Evolutionary conservation across 2,329 filamentous ascomycete species (phyloP).

Genomic region (Alternaria burnsii): DNA sequence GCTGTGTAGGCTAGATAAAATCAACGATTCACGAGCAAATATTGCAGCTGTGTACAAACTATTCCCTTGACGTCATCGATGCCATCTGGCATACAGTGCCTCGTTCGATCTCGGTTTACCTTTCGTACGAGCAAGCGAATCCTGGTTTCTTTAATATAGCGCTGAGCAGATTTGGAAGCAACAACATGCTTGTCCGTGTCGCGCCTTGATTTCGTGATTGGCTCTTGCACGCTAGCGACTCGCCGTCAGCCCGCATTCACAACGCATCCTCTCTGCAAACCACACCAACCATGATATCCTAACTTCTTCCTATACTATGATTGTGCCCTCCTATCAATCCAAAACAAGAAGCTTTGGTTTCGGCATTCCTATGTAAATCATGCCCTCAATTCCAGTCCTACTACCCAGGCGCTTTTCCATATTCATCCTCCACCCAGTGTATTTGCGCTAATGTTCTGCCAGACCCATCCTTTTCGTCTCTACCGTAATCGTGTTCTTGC

Average conservation of each 20-base stretch:
- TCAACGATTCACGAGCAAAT: conserved; percentile 13
- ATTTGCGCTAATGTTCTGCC: background rate
- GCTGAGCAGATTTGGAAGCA: background rate
- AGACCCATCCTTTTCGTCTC: conserved; percentile 29
- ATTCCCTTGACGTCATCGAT: background rate
- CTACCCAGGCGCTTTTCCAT: background rate
- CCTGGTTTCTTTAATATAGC: background rate
- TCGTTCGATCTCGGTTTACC: background rate
- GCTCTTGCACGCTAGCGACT: conserved; percentile 14
- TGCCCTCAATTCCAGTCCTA: background rate
- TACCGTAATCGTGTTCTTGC: conserved; percentile 10
- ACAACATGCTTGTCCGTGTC: conserved; percentile 6
- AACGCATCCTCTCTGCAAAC: background rate
- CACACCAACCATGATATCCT: conserved; percentile 10
- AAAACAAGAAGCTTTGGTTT: conserved; percentile 12
- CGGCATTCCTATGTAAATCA: conserved; percentile 14
- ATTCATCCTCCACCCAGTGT: background rate
- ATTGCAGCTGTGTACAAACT: background rate
- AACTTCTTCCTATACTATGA: conserved; percentile 8
- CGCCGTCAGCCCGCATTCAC: background rate
- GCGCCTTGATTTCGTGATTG: conserved; percentile 10
- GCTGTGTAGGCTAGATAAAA: conserved; percentile 16
- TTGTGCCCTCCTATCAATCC: background rate
- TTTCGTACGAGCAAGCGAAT: background rate
- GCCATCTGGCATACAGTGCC: background rate